Evolutionary conservation across 441 rosid genomes (phyloP).

Genomic region (Erodium texanum): DNA sequence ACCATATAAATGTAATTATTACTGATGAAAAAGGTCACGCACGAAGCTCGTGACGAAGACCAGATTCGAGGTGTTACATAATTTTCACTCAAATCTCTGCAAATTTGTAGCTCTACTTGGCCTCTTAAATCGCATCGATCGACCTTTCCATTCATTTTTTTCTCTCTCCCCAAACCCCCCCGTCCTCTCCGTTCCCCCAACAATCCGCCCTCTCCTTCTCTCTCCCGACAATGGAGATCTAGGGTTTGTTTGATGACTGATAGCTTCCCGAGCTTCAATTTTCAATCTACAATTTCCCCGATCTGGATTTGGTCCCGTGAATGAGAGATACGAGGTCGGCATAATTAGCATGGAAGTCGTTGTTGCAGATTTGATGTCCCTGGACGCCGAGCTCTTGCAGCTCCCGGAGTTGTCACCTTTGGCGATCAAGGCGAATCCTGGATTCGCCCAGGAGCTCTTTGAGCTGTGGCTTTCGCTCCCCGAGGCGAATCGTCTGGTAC

Average conservation of each 20-base stretch:
- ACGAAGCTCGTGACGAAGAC: neutral
- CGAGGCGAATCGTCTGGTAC: conserved; percentile 72
- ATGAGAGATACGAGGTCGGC: conserved; percentile 21
- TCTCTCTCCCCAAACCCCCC: conserved; percentile 2
- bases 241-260: conserved; percentile 20
- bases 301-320: conserved; percentile 22
- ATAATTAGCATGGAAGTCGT: conserved; percentile 40
- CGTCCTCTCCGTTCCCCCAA: neutral
- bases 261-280: neutral
- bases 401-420: conserved; percentile 67
- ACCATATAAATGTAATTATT: no score
- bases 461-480: conserved; percentile 95
- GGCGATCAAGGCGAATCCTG: conserved; percentile 58
- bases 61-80: neutral
- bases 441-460: conserved; percentile 63
- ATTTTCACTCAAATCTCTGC: neutral
- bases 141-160: neutral
- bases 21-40: neutral
- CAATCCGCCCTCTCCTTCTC: neutral
- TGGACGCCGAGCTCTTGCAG: conserved; percentile 81
- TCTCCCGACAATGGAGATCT: conserved; percentile 5
- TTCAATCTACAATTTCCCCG: neutral
- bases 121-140: conserved; percentile 12
- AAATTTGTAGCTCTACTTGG: neutral
- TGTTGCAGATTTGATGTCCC: conserved; percentile 48